phyloP scores from a whole-genome alignment of 1,284 basidiomycete species.

The Cryptococcus deneoformans region DNA sequence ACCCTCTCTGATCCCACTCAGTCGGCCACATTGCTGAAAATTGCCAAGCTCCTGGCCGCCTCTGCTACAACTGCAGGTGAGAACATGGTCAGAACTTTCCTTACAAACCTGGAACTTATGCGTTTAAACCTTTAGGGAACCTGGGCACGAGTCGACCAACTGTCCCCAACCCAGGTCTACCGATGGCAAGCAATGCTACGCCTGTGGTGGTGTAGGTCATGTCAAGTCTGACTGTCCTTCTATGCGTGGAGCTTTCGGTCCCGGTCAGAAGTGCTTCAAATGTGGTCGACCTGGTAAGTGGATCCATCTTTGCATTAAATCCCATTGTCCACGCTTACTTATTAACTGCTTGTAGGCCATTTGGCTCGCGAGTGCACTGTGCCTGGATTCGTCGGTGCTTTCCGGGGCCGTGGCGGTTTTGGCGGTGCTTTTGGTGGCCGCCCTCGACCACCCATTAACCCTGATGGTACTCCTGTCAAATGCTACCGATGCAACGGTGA shows the following conservation, averaged over 20 bases:
- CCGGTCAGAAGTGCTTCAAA: slow-evolving; percentile 72
- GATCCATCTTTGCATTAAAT: not conserved
- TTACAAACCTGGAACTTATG: not conserved
- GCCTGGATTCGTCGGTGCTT: slow-evolving; percentile 21
- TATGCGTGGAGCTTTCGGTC: slow-evolving; percentile 57
- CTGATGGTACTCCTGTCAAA: slow-evolving; percentile 47
- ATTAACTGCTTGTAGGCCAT: slow-evolving; percentile 24
- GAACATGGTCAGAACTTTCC: not conserved
- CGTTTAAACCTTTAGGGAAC: slow-evolving; percentile 51
- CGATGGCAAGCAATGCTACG: slow-evolving; percentile 74
- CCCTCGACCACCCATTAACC: slow-evolving; percentile 21
- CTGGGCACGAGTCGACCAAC: slow-evolving; percentile 82
- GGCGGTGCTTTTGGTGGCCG: slow-evolving; percentile 19
- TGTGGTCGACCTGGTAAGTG: slow-evolving; percentile 38
- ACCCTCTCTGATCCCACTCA: slow-evolving; percentile 4
- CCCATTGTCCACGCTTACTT: not conserved
- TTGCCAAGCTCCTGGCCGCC: slow-evolving; percentile 76
- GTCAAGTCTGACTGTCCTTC: slow-evolving; percentile 77
- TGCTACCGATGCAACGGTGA: slow-evolving; percentile 50
- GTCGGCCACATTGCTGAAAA: slow-evolving; percentile 89
- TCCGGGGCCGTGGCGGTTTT: slow-evolving; percentile 27
- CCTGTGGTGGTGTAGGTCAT: slow-evolving; percentile 63
- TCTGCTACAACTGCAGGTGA: slow-evolving; percentile 83
- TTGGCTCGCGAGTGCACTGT: slow-evolving; percentile 39
- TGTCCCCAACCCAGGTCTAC: slow-evolving; percentile 78